Evolutionary conservation across 1,284 basidiomycete species (phyloP), one percentile per base, ranked within the genome.

Genomic region (Neonothopanus nambi): DNA sequence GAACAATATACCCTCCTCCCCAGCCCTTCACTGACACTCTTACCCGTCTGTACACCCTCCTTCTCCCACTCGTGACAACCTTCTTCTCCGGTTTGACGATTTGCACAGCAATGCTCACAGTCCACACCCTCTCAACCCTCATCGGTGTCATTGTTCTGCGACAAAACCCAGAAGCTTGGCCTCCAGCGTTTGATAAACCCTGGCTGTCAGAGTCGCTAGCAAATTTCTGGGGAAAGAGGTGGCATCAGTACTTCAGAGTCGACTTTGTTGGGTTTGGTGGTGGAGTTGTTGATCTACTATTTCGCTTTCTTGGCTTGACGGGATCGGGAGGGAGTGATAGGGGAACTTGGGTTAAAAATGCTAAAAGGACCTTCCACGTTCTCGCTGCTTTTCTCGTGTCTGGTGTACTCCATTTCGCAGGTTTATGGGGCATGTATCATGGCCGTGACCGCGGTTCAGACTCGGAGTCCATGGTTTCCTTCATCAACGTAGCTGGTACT

Each of bases 351-450:
- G 5, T 28, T 11, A 28, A 28, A 13, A 3, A 33, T 13, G 2
- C 13, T 13, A 33, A 9, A 13, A 8, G 30, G 9, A 33, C 30
- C 9, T 13, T 33, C 30, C 30, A 33, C 17, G 49, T 51, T 11
- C 47, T 87, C 12, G 84, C 82, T 9, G 77, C 76, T 1, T 88
- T 88, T 61, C 46, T 78, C 2, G 58, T 78, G 13, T 87, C 85
- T 0, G 83, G 78, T 3, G 37, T 79, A 2, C 59, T 88, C 15
- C 86, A 88, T 55, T 74, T 81, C 57, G 48, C 76, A 24, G 83
- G 79, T 12, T 61, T 82, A 47, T 84, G 78, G 72, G 82, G 80
- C 3, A 79, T 85, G 77, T 79, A 76, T 1, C 70, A 70, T 6
- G 84, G 82, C 15, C 30, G 30, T 33, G 4, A 8, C 30, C 9